Base-by-base conservation (phyloP, 768 basidiomycete genomes). In the Mrakia blollopis region DNA sequence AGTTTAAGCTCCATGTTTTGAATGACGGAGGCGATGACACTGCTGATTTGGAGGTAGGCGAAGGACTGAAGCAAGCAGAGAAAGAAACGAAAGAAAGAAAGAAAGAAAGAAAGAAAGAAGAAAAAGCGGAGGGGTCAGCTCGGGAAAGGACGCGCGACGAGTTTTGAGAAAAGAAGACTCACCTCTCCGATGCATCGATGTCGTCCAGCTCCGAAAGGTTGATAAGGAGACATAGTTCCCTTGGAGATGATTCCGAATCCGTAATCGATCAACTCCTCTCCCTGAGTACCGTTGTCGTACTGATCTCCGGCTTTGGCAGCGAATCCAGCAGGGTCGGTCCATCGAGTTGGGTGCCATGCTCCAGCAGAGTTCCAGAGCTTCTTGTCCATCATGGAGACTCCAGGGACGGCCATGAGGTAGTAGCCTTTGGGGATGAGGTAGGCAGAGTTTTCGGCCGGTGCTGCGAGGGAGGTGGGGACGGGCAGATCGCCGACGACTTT, bases 131-230 rank as follows among this genome's bases (percentile, higher is more conserved):
- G n/a, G n/a, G n/a, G n/a, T n/a, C n/a, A n/a, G n/a, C n/a, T n/a
- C n/a, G n/a, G n/a, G n/a, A n/a, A 18, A 72, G 21, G 18, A 47
- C 9, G 10, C n/a, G 72, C 39, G 16, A 11, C 14, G 23, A 74
- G 50, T 6, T 6, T n/a, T n/a, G n/a, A n/a, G n/a, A n/a, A n/a
- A n/a, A n/a, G n/a, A 28, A 30, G 47, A 44, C 50, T 28, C 11
- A 90, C 91, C 85, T 95, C 94, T 79, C 94, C 93, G 78, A 98
- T 95, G 83, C 93, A 98, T 79, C 95, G 87, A 85, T 98, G 96
- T 81, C 92, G 88, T 39, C 97, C 97, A 71, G 97, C 96, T 79
- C 97, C 97, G 81, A 99, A 99, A 2, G 97, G 97, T 82, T 97
- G 92, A 83, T 98, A 98, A 69, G 93, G 93, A 80, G 91, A 92